Evolutionary conservation across 78 protist species (phyloP).

Genomic region (Polysphondylium violaceum): DNA sequence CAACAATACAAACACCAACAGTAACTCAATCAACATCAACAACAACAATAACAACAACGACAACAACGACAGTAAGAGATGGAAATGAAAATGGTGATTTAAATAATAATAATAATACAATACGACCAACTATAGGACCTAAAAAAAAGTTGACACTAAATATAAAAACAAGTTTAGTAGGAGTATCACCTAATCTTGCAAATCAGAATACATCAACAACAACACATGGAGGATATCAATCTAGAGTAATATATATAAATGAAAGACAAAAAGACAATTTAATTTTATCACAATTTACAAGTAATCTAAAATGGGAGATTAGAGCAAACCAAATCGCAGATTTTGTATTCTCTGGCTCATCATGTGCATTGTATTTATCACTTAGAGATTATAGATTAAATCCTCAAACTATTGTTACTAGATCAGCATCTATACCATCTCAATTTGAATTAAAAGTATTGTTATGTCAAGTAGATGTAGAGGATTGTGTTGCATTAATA

Average conservation of each 20-base stretch:
- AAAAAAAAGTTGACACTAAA: too few relatives aligned
- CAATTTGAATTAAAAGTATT: slow-evolving; percentile 4
- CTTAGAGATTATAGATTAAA: slow-evolving; percentile 31
- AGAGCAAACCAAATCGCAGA: slow-evolving; percentile 1
- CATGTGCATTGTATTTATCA: neutral
- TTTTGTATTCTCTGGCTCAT: neutral
- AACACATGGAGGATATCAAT: too few relatives aligned
- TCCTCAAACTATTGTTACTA: neutral
- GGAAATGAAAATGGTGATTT: too few relatives aligned
- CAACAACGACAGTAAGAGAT: neutral
- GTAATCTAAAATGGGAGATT: neutral
- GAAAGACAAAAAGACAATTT: slow-evolving; percentile 35
- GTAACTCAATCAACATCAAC: neutral
- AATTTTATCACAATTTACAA: neutral
- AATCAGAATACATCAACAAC: too few relatives aligned
- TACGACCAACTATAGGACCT: too few relatives aligned
- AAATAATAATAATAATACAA: too few relatives aligned
- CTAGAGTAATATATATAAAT: slow-evolving; percentile 1
- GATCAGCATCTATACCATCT: neutral
- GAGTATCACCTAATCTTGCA: too few relatives aligned
- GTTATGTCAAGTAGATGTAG: slow-evolving; percentile 13
- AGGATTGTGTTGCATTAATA: slow-evolving; percentile 37
- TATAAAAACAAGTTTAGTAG: neutral
- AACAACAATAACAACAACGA: neutral
- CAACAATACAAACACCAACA: neutral